These are phyloP conservation scores for Rutstroemia sydowiana DNA, from an alignment of 2,329 filamentous ascomycete species.

Conservation along the genomic window DNA sequence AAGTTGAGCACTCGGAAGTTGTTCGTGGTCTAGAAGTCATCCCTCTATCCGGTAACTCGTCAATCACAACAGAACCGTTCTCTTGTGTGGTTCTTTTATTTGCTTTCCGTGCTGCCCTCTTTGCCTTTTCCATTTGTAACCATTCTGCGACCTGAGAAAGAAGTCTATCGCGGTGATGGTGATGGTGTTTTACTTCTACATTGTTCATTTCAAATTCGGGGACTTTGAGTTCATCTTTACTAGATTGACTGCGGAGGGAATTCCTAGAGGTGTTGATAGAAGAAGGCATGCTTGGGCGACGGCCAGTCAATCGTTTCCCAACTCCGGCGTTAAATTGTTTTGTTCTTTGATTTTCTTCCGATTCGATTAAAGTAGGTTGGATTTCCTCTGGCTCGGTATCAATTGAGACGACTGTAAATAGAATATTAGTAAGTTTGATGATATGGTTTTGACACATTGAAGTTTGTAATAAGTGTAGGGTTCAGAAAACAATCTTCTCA, in stretches of 20 bases:
- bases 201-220: slow-evolving; percentile 11
- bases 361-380: slow-evolving; percentile 12
- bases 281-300: slow-evolving; percentile 18
- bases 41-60: slow-evolving; percentile 12
- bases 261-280: slow-evolving; percentile 19
- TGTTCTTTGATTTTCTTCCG: slow-evolving; percentile 17
- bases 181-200: slow-evolving; percentile 21
- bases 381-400: slow-evolving; percentile 21
- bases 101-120: slow-evolving; percentile 50
- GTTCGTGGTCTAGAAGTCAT: slow-evolving; percentile 31
- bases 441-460: background rate
- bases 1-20: slow-evolving; percentile 57
- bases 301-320: slow-evolving; percentile 22
- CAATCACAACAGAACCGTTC: background rate
- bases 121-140: slow-evolving; percentile 72
- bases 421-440: slow-evolving; percentile 3
- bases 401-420: slow-evolving; percentile 24
- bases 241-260: slow-evolving; percentile 20
- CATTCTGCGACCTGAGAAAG: slow-evolving; percentile 73
- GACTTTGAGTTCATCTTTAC: slow-evolving; percentile 19
- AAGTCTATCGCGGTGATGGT: slow-evolving; percentile 42
- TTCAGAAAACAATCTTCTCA: slow-evolving; percentile 16
- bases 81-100: slow-evolving; percentile 31
- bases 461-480: background rate
- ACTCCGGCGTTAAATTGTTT: slow-evolving; percentile 24